phyloP scores from a whole-genome alignment of 768 basidiomycete genomes.

The Zangia roseola region DNA sequence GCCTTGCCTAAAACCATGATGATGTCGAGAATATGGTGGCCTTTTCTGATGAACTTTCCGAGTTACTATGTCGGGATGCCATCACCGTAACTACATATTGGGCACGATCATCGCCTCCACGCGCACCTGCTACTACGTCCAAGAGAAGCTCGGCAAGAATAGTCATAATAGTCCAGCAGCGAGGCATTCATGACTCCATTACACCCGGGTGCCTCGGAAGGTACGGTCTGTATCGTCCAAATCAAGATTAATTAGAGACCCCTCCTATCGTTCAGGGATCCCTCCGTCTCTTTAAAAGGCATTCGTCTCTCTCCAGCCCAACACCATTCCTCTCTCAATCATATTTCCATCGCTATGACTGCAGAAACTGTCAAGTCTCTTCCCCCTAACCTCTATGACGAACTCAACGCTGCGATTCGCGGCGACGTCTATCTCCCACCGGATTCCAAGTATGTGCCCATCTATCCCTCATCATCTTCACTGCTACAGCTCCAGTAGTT shows the following conservation, averaged over 20 bases:
- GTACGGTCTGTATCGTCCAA: conserved; percentile 8
- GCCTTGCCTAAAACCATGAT: too few species aligned
- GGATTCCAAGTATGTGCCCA: conserved; percentile 38
- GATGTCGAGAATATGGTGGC: too few species aligned
- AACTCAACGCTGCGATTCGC: conserved; percentile 45
- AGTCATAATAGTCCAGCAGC: background rate
- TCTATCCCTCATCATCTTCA: background rate
- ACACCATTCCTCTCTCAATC: conserved; percentile 7
- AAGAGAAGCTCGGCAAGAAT: background rate
- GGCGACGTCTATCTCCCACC: conserved; percentile 47
- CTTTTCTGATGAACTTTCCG: conserved; percentile 6
- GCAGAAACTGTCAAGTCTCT: conserved; percentile 6
- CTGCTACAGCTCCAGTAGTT: conserved; percentile 18
- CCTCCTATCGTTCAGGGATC: background rate
- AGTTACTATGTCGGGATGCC: conserved; percentile 10
- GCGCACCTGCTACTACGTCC: too few species aligned
- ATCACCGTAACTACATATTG: conserved; percentile 1
- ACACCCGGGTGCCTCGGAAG: background rate
- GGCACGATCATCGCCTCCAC: conserved; percentile 12
- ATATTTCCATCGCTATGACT: conserved; percentile 16
- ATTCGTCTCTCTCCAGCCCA: background rate
- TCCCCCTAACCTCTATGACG: conserved; percentile 37
- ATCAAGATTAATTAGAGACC: conserved; percentile 7
- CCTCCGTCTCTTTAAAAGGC: conserved; percentile 16
- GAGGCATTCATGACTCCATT: background rate